These are phyloP conservation scores for Rhododendron ferrugineum DNA, from an alignment of 148 eudicot genomes.

Conservation along the genomic window DNA sequence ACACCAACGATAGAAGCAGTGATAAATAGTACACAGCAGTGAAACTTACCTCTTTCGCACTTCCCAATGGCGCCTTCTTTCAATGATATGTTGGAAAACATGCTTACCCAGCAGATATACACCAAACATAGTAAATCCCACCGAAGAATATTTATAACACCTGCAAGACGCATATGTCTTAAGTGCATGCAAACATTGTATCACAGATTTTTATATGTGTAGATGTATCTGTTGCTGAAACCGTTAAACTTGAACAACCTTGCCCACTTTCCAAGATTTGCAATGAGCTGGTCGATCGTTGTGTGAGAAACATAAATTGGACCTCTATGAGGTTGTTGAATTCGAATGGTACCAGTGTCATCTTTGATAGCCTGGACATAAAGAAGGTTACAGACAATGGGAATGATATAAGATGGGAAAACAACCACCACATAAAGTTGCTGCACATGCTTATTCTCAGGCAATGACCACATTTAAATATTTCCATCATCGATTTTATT, in stretches of 20 bases:
- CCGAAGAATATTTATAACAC: slow-evolving; percentile 79
- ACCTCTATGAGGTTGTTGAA: slow-evolving; percentile 87
- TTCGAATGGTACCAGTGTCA: slow-evolving; percentile 78
- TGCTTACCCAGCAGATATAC: slow-evolving; percentile 74
- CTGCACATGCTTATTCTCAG: neutral
- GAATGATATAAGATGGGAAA: neutral
- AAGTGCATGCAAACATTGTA: neutral
- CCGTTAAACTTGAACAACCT: slow-evolving; percentile 36
- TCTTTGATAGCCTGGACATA: slow-evolving; percentile 45
- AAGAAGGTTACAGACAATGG: neutral
- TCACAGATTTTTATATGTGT: neutral
- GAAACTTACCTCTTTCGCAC: slow-evolving; percentile 64
- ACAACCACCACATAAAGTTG: neutral
- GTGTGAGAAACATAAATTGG: slow-evolving; percentile 89
- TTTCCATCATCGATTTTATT: neutral
- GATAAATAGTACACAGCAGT: neutral
- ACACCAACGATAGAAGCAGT: neutral
- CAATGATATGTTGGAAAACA: slow-evolving; percentile 67
- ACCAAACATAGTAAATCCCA: slow-evolving; percentile 79
- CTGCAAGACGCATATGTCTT: slow-evolving; percentile 33
- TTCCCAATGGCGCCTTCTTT: slow-evolving; percentile 86
- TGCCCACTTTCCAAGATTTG: slow-evolving; percentile 93
- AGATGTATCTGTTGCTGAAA: neutral
- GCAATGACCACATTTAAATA: neutral
- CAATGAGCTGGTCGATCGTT: slow-evolving; percentile 86